Base-by-base conservation (phyloP, 176 grass and related monocot genomes). In the Oryza coarctata region DNA sequence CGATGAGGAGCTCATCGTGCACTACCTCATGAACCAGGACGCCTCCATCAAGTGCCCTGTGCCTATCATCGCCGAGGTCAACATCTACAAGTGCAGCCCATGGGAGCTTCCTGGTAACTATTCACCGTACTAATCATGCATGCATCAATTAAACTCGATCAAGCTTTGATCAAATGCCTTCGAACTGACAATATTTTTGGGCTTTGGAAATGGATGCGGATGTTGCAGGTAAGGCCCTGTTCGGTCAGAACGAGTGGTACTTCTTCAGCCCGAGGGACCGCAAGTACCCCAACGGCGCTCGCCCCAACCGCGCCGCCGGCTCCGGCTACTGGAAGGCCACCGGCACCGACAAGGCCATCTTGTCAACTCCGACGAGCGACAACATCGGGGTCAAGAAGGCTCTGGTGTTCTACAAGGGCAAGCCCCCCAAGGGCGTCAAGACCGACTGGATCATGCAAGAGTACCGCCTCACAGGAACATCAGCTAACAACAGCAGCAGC, bases 401-500 rank as follows among this genome's bases (percentile, higher is more conserved):
- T 0, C 84, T 92, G 0, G 90, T 92, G 9, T 92, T 92, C 76
- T 92, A 92, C 49, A 27, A 70, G n/a, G 90, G 90, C 0, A 88
- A 80, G 44, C 87, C 85, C 0, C 88, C 91, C 0, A 94, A 78
- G 64, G 91, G 91, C 0, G 25, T 57, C 70, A 94, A 97, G 71
- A 94, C 91, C 0, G 87, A 91, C 22, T 97, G 94, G 94, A 94
- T 94, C 87, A 97, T 97, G 94, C 94, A 97, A 55, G 94, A 97
- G 89, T 97, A 97, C 75, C 91, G 91, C 6, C 94, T 95, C 55
- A 29, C 73, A 88, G 36, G 7, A 11, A 9, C 5, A 13, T 27
- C 15, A 17, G 20, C 47, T 8, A 31, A 18, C 77, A 82, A 12
- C n/a, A 64, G 22, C 64, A 35, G 29, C 14, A 82, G 25, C 49